Base-by-base conservation (phyloP, 2,329 filamentous ascomycete species). In the Ambrosiella beaveri region DNA sequence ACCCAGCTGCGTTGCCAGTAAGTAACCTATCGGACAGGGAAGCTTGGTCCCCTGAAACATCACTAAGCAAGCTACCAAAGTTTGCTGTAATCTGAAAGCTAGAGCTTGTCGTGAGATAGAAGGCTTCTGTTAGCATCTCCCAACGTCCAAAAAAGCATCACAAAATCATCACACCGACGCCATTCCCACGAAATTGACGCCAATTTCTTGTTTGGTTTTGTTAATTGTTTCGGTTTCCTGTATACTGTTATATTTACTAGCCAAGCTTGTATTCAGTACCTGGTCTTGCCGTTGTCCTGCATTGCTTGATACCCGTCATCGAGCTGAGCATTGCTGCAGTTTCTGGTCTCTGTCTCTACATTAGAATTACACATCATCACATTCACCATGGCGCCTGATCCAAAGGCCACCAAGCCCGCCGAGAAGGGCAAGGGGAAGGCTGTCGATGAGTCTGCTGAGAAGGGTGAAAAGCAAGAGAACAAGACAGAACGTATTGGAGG, bases 371-470 rank as follows among this genome's bases (percentile, higher is more conserved):
- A 51, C 36, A 45, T 41, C 17, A 15, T 19, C n/a, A 51, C 36
- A 36, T 37, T 9, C 47, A 52, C 72, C 73, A 95, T 97, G 93
- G 90, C 90, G 74, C 87, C 95, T 78, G 88, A 94, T 73, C 88
- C 85, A 75, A 87, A 95, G 74, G 80, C 84, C 77, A 79, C 86
- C 71, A 87, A 86, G 73, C 76, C 85, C 70, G 79, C 82, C 70
- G 88, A 95, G 73, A 97, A 97, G 80, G 90, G 89, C 73, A 98
- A 98, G 78, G 91, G 82, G 69, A 98, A 97, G 77, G 88, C 84
- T 63, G 77, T 83, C 62, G 84, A 88, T 60, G 79, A 80, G 65
- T 71, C 78, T 64, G 73, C 77, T 57, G 56, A 60, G 11, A 86
- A 89, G 68, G 85, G 83, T 64, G 86, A 86, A 75, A 87, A 91